These are phyloP conservation scores for Streptanthus diversifolius DNA, from an alignment of 345 rosid genomes.

Conservation along the genomic window DNA sequence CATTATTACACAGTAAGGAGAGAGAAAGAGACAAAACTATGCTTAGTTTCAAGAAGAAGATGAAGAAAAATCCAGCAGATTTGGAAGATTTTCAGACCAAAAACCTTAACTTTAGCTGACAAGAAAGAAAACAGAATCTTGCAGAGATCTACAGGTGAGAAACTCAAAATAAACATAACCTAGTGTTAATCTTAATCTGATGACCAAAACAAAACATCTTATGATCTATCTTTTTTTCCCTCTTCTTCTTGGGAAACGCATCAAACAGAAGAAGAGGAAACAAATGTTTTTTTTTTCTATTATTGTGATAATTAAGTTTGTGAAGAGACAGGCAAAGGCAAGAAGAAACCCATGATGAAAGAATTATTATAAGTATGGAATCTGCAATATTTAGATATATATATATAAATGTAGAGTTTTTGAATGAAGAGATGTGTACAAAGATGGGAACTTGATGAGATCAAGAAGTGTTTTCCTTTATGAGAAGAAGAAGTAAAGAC, in stretches of 20 bases:
- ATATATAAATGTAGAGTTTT: conserved; percentile 34
- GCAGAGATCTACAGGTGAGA: conserved; percentile 26
- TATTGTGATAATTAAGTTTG: conserved; percentile 1
- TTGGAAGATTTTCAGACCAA: conserved; percentile 24
- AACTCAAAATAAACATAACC: conserved; percentile 19
- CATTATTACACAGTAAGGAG: conserved; percentile 28
- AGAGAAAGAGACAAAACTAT: conserved; percentile 21
- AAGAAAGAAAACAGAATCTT: conserved; percentile 34
- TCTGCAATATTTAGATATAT: conserved; percentile 12
- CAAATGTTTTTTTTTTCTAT: not conserved
- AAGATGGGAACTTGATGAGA: conserved; percentile 38
- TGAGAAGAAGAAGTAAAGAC: conserved; percentile 38
- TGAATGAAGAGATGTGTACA: conserved; percentile 36
- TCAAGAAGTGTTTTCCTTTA: conserved; percentile 32
- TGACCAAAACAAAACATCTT: conserved; percentile 10
- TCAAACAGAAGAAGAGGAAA: not conserved
- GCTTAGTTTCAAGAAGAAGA: conserved; percentile 35
- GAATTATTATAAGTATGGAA: conserved; percentile 12
- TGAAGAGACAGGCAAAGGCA: conserved; percentile 1
- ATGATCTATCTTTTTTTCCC: not conserved
- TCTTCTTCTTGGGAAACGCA: conserved; percentile 18
- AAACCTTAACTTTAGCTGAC: conserved; percentile 24
- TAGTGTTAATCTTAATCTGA: not conserved
- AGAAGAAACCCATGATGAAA: conserved; percentile 14
- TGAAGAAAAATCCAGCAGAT: conserved; percentile 15